Evolutionary conservation across 495 filamentous ascomycete genomes (phyloP).

Genomic region (Neurospora tetrasperma): DNA sequence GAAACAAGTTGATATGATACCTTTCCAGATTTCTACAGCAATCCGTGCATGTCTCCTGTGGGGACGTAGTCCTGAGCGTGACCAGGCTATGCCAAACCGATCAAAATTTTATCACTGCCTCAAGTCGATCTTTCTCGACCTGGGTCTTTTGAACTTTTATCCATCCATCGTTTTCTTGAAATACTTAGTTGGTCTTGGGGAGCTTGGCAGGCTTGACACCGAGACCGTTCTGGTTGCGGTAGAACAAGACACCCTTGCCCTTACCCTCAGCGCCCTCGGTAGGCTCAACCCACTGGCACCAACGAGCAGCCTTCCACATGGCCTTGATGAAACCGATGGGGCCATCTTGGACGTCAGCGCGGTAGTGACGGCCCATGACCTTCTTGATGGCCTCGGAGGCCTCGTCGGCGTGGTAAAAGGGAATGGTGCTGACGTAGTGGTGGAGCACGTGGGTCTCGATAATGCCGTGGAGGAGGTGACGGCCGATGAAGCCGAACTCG

Average conservation of each 20-base stretch:
- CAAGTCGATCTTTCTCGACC: background rate
- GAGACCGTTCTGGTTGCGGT: conserved; percentile 67
- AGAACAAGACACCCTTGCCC: conserved; percentile 56
- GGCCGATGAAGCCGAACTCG: conserved; percentile 81
- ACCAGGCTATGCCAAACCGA: background rate
- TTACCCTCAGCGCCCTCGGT: conserved; percentile 55
- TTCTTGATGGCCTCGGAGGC: conserved; percentile 75
- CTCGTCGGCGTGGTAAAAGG: conserved; percentile 87
- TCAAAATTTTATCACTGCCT: background rate
- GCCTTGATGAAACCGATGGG: conserved; percentile 55
- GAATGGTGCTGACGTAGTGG: conserved; percentile 76
- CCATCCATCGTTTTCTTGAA: background rate
- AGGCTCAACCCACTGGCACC: conserved; percentile 68
- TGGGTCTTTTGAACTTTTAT: background rate
- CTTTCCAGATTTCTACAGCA: background rate
- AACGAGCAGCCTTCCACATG: conserved; percentile 53
- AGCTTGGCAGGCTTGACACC: conserved; percentile 47
- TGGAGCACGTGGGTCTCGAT: conserved; percentile 89
- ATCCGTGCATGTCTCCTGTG: background rate
- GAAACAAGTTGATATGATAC: background rate
- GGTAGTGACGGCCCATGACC: conserved; percentile 76
- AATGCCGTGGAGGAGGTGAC: conserved; percentile 79
- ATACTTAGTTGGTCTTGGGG: conserved; percentile 1
- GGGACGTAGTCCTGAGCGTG: background rate
- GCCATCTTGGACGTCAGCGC: conserved; percentile 49